Percentiles rank a stretch among this genome's conserved stretches.
These are phyloP conservation scores for Quercus agrifolia DNA, from an alignment of 306 rosid genomes.

Conservation along the genomic window DNA sequence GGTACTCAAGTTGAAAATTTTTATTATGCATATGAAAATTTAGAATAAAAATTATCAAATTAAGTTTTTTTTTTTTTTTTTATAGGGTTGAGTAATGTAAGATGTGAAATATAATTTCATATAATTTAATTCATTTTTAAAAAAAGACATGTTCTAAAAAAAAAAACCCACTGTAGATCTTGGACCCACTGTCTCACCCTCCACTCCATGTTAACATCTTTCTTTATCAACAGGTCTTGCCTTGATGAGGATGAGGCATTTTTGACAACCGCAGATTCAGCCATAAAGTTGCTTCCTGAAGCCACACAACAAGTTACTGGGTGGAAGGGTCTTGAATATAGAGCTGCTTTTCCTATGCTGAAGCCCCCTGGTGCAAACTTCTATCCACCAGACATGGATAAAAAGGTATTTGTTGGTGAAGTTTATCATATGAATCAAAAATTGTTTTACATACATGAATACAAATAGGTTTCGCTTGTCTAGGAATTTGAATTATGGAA, in stretches of 20 bases:
- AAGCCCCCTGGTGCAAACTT: constrained; percentile 93
- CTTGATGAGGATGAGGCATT: constrained; percentile 87
- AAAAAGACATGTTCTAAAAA: no score
- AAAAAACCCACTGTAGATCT: no score
- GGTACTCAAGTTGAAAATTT: neutral
- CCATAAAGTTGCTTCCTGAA: constrained; percentile 55
- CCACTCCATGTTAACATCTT: neutral
- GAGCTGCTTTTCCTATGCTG: constrained; percentile 69
- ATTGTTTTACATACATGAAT: constrained; percentile 12
- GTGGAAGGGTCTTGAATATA: constrained; percentile 90
- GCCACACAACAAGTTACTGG: constrained; percentile 57
- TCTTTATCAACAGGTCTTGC: constrained; percentile 57
- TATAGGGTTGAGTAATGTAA: no score
- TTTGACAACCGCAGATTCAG: constrained; percentile 90
- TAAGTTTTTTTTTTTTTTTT: neutral
- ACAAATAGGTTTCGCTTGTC: constrained; percentile 26
- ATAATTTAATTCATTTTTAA: no score
- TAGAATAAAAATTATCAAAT: neutral
- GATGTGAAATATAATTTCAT: no score
- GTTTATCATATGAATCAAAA: constrained; percentile 10
- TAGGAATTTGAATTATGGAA: constrained; percentile 91
- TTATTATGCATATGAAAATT: neutral
- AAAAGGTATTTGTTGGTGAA: constrained; percentile 49
- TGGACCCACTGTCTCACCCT: no score
- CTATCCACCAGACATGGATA: constrained; percentile 96